Percentiles rank a stretch among this genome's conserved stretches.
Evolutionary conservation across 495 filamentous ascomycete genomes (phyloP).

Genomic region (Penicillium daleae): DNA sequence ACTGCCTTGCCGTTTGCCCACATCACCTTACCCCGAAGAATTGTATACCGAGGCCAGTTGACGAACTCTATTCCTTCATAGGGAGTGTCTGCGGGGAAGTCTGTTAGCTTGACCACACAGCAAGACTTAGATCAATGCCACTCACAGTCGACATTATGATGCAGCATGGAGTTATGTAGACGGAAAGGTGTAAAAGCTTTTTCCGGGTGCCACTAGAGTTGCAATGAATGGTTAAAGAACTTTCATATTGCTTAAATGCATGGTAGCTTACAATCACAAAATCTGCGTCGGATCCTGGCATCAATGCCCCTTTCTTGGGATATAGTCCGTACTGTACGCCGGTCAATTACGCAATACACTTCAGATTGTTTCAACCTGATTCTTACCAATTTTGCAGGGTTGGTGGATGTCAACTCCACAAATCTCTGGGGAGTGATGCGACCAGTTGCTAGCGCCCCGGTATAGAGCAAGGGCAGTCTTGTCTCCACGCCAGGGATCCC

Average conservation of each 20-base stretch:
- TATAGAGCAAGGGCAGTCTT: slow-evolving; percentile 52
- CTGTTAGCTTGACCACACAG: background rate
- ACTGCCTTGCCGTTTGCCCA: slow-evolving; percentile 56
- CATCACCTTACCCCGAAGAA: slow-evolving; percentile 60
- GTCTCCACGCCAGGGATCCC: slow-evolving; percentile 65
- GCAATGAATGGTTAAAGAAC: background rate
- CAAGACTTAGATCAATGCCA: background rate
- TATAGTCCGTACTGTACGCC: slow-evolving; percentile 53
- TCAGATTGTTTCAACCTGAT: background rate
- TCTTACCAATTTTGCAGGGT: slow-evolving; percentile 56
- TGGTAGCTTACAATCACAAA: slow-evolving; percentile 39
- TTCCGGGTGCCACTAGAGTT: slow-evolving; percentile 16
- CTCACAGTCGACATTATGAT: slow-evolving; percentile 59
- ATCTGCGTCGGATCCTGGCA: slow-evolving; percentile 57
- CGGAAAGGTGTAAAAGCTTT: slow-evolving; percentile 1
- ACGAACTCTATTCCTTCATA: slow-evolving; percentile 58
- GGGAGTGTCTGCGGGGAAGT: slow-evolving; percentile 47
- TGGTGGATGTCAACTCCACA: slow-evolving; percentile 60
- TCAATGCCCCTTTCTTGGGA: slow-evolving; percentile 57
- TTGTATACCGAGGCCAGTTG: slow-evolving; percentile 65
- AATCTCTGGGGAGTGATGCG: slow-evolving; percentile 56
- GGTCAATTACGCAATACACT: background rate
- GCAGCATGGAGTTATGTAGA: slow-evolving; percentile 44
- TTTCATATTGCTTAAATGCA: background rate
- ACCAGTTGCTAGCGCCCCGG: slow-evolving; percentile 35